Percentiles rank a stretch among this genome's conserved stretches.
phyloP scores from a whole-genome alignment of 345 rosid species.

The Populus ilicifolia region DNA sequence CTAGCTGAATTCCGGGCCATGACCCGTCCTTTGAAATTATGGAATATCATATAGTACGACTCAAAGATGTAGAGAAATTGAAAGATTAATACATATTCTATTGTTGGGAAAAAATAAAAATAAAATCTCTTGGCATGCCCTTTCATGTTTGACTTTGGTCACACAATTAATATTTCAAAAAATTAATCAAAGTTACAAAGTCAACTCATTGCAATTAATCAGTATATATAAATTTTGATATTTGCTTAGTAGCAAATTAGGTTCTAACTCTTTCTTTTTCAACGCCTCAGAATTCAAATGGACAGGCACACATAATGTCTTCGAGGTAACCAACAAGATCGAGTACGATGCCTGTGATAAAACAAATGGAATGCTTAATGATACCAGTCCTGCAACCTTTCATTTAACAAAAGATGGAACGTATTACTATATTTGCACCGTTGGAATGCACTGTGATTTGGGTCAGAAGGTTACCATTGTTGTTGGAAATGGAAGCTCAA shows the following conservation, averaged over 20 bases:
- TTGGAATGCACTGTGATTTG: background rate
- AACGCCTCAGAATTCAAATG: slow-evolving; percentile 2
- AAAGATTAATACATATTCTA: too few relatives aligned
- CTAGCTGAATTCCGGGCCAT: too few relatives aligned
- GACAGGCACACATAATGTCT: background rate
- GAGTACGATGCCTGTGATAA: slow-evolving; percentile 2
- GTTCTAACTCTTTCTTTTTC: too few relatives aligned
- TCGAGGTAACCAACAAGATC: background rate
- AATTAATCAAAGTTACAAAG: background rate
- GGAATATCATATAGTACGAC: too few relatives aligned
- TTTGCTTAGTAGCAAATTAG: background rate
- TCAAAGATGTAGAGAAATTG: too few relatives aligned
- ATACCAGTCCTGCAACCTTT: background rate
- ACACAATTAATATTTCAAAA: background rate
- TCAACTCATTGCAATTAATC: background rate
- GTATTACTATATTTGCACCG: background rate
- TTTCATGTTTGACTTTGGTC: too few relatives aligned
- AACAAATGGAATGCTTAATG: background rate
- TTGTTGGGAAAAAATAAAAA: too few relatives aligned
- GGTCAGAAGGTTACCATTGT: slow-evolving; percentile 8
- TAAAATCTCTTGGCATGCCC: too few relatives aligned
- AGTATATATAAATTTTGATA: too few relatives aligned
- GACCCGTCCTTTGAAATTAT: too few relatives aligned
- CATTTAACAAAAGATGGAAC: background rate
- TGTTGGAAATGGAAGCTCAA: slow-evolving; percentile 4